These are phyloP conservation scores for Calonectria henricotiae DNA, from an alignment of 2,329 filamentous ascomycete genomes.

Conservation along the genomic window DNA sequence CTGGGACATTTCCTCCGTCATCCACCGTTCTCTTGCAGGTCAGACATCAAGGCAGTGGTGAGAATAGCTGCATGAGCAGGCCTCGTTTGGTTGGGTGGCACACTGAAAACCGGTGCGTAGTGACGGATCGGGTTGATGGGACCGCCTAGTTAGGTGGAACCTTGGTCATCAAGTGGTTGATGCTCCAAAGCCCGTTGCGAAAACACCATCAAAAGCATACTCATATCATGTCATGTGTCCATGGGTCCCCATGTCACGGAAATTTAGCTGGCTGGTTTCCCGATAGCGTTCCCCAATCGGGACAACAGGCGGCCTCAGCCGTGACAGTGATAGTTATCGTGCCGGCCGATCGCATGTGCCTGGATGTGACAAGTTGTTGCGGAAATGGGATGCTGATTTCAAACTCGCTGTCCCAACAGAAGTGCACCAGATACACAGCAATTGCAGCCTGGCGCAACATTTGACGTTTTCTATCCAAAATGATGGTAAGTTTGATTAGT, in stretches of 20 bases:
- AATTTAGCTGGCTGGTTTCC: slow-evolving; percentile 45
- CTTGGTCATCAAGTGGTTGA: slow-evolving; percentile 39
- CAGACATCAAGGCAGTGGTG: slow-evolving; percentile 41
- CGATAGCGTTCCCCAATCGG: slow-evolving; percentile 44
- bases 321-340: slow-evolving; percentile 41
- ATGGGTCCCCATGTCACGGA: slow-evolving; percentile 44
- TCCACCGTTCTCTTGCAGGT: slow-evolving; percentile 36
- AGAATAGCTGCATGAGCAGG: slow-evolving; percentile 39
- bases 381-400: not conserved
- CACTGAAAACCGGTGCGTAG: slow-evolving; percentile 39
- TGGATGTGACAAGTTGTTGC: not conserved
- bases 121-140: slow-evolving; percentile 45
- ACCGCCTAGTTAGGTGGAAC: slow-evolving; percentile 39
- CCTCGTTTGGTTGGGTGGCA: slow-evolving; percentile 36
- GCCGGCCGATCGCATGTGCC: slow-evolving; percentile 36
- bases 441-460: not conserved
- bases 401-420: slow-evolving; percentile 14
- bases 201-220: slow-evolving; percentile 35
- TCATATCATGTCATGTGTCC: slow-evolving; percentile 52
- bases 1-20: slow-evolving; percentile 39
- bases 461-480: slow-evolving; percentile 22
- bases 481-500: slow-evolving; percentile 45
- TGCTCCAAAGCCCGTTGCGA: slow-evolving; percentile 37
- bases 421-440: slow-evolving; percentile 21
- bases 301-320: slow-evolving; percentile 45